Conservation (phyloP, 345 rosid genomes). For the Brassica incana region DNA sequence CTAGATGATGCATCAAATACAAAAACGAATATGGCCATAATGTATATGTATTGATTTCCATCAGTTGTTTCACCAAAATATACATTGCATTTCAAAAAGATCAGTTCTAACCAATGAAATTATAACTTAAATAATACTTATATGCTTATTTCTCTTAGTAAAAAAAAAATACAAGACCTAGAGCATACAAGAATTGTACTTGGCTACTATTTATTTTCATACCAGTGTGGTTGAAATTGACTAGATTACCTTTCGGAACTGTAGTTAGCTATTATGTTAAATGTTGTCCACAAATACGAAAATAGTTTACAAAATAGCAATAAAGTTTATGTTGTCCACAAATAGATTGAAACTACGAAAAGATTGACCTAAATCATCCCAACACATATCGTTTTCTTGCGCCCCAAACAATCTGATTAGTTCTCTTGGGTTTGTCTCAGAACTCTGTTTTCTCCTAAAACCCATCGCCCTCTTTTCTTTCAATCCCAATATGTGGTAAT, state of each 20-base stretch:
- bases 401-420: not conserved
- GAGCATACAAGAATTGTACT: not conserved
- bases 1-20: not conserved
- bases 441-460: not conserved
- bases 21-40: not conserved
- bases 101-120: not conserved
- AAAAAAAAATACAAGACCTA: not conserved
- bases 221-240: not conserved
- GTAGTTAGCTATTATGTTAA: not conserved
- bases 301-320: not conserved
- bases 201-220: not conserved
- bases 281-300: not conserved
- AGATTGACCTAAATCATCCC: not conserved
- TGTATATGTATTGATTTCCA: not conserved
- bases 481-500: not conserved
- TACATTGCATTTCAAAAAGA: not conserved
- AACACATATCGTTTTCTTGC: not conserved
- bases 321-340: not conserved
- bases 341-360: not conserved
- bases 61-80: not conserved
- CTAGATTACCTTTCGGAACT: not conserved
- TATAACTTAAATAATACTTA: not conserved
- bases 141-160: not conserved
- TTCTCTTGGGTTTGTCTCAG: not conserved
- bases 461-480: not conserved